These are phyloP conservation scores for Dendrobium nobile DNA, from an alignment of 106 monocot species.

Conservation along the genomic window DNA sequence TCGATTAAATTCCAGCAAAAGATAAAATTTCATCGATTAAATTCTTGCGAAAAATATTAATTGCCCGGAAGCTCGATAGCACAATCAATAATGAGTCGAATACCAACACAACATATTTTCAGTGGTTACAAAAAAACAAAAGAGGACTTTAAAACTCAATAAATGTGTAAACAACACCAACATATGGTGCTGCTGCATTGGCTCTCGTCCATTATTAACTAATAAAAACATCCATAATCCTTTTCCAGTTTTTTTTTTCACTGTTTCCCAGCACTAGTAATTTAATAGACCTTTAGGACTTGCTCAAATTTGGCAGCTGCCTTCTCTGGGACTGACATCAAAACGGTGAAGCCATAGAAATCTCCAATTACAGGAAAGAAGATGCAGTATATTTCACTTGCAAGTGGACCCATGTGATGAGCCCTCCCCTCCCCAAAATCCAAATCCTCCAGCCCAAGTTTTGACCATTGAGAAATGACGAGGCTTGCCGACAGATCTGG, in stretches of 20 bases:
- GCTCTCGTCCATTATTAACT: background rate
- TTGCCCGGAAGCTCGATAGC: too few species aligned
- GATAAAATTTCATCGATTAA: too few species aligned
- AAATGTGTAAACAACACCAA: too few species aligned
- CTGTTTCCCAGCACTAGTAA: background rate
- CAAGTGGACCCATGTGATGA: conserved; percentile 66
- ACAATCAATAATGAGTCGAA: too few species aligned
- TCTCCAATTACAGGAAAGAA: conserved; percentile 76
- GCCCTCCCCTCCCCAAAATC: conserved; percentile 81
- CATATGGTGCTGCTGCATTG: background rate
- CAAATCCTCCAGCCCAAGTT: conserved; percentile 74
- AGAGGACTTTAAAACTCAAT: too few species aligned
- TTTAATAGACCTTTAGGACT: conserved; percentile 24
- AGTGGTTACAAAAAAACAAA: too few species aligned
- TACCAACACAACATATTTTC: too few species aligned
- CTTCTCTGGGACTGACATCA: conserved; percentile 66
- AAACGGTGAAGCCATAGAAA: conserved; percentile 51
- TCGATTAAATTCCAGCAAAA: too few species aligned
- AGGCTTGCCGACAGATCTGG: conserved; percentile 70
- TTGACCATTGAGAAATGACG: conserved; percentile 88
- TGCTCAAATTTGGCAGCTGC: conserved; percentile 45
- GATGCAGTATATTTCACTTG: conserved; percentile 85
- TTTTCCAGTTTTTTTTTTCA: too few species aligned
- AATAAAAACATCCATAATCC: too few species aligned
- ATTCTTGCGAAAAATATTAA: too few species aligned